Conservation (phyloP, 2,329 filamentous ascomycete genomes). For the Cyanodermella asteris region DNA sequence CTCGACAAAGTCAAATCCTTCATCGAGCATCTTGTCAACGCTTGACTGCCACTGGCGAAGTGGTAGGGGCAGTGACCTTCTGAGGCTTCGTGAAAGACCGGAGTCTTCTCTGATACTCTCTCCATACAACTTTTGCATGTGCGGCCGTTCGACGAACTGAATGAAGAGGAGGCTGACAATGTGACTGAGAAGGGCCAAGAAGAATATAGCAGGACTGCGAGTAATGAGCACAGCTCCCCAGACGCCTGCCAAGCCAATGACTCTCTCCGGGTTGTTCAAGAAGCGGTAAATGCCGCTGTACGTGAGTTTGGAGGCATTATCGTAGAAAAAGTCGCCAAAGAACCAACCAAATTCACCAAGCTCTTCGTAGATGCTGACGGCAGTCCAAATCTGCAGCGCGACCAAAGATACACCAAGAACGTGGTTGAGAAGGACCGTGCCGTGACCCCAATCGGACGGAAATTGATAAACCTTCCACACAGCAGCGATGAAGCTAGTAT, state of each 20-base stretch:
- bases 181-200: constrained; percentile 69
- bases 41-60: constrained; percentile 68
- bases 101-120: constrained; percentile 64
- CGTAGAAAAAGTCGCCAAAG: constrained; percentile 96
- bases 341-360: constrained; percentile 98
- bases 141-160: constrained; percentile 79
- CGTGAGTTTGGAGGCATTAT: constrained; percentile 67
- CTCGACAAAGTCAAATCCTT: constrained; percentile 73
- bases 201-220: constrained; percentile 67
- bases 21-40: constrained; percentile 67
- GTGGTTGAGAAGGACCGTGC: constrained; percentile 68
- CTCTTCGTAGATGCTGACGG: constrained; percentile 80
- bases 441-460: constrained; percentile 71
- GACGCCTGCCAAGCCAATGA: constrained; percentile 80
- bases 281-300: constrained; percentile 97
- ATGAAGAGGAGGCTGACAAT: constrained; percentile 71
- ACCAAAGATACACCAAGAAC: constrained; percentile 64
- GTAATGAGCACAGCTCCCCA: constrained; percentile 92
- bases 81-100: constrained; percentile 77
- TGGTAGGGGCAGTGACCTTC: constrained; percentile 62
- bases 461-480: constrained; percentile 91
- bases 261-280: constrained; percentile 88
- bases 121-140: constrained; percentile 97
- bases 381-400: constrained; percentile 78
- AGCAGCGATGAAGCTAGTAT: constrained; percentile 69